Percentiles rank a stretch among this genome's conserved stretches.
Conservation (phyloP, 2,329 filamentous ascomycete species). For the Curvularia sp. region DNA sequence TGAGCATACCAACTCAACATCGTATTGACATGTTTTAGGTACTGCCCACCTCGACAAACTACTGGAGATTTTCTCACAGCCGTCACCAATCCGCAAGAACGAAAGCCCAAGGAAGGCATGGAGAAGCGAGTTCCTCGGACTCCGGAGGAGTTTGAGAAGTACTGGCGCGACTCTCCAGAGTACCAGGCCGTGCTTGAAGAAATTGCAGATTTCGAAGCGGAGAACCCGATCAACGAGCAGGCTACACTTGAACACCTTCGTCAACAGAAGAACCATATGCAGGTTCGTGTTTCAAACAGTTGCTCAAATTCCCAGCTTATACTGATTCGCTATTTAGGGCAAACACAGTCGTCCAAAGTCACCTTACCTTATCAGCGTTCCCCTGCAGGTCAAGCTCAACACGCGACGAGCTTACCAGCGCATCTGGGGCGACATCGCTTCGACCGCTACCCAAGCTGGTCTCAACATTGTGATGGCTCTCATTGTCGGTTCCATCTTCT, state of each 20-base stretch:
- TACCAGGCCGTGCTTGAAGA: conserved; percentile 53
- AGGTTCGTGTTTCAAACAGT: background rate
- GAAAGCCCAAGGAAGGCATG: conserved; percentile 51
- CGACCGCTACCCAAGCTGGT: conserved; percentile 47
- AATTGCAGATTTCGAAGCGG: conserved; percentile 59
- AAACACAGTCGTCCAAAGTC: conserved; percentile 63
- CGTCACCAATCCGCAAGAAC: conserved; percentile 63
- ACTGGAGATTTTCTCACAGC: conserved; percentile 79
- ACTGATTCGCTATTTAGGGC: conserved; percentile 45
- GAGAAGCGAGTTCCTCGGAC: conserved; percentile 57
- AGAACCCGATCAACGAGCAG: conserved; percentile 54
- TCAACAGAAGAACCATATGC: conserved; percentile 58
- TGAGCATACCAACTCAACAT: background rate
- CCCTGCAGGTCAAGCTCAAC: conserved; percentile 52
- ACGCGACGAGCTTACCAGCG: conserved; percentile 44
- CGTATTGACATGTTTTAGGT: conserved; percentile 13
- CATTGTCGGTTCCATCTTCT: conserved; percentile 69
- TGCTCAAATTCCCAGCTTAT: background rate
- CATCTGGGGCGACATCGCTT: conserved; percentile 44
- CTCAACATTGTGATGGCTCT: conserved; percentile 64
- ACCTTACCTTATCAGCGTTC: conserved; percentile 63
- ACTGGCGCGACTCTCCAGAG: conserved; percentile 63
- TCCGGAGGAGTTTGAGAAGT: conserved; percentile 56
- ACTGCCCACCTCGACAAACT: conserved; percentile 71
- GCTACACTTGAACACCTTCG: conserved; percentile 42